Conservation (phyloP, 371 early-diverging fungal species). For the Capillidium heterosporum region DNA sequence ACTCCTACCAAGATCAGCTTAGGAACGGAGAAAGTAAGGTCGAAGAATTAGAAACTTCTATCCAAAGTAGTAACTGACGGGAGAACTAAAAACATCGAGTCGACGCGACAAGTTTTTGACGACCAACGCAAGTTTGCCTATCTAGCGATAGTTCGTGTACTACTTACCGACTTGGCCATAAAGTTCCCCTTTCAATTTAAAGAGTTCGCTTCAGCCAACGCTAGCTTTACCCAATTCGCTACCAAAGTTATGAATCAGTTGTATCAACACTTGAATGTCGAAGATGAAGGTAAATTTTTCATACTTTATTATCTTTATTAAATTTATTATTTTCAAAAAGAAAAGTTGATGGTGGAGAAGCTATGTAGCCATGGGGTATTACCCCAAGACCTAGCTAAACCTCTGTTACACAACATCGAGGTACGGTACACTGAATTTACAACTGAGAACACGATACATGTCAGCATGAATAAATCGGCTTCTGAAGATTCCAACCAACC, state of each 20-base stretch:
- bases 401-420: not conserved
- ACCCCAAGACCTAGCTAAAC: not conserved
- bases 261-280: constrained; percentile 3
- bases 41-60: too few relatives aligned
- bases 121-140: constrained; percentile 8
- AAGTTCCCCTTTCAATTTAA: not conserved
- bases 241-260: constrained; percentile 1
- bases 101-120: constrained; percentile 2
- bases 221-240: constrained; percentile 1
- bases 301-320: not conserved
- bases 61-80: too few relatives aligned
- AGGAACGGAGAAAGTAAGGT: too few relatives aligned
- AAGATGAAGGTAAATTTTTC: constrained; percentile 4
- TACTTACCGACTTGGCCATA: not conserved
- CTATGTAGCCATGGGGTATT: constrained; percentile 5
- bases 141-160: constrained; percentile 1
- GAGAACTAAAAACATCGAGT: not conserved
- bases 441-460: not conserved
- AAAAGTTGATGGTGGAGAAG: constrained; percentile 6
- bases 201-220: constrained; percentile 5
- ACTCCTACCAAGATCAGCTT: too few relatives aligned
- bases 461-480: not conserved
- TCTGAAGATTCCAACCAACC: not conserved
- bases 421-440: not conserved
- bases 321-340: not conserved